phyloP scores from a whole-genome alignment of 78 protist genomes.

The Cavenderia fasciculata region DNA sequence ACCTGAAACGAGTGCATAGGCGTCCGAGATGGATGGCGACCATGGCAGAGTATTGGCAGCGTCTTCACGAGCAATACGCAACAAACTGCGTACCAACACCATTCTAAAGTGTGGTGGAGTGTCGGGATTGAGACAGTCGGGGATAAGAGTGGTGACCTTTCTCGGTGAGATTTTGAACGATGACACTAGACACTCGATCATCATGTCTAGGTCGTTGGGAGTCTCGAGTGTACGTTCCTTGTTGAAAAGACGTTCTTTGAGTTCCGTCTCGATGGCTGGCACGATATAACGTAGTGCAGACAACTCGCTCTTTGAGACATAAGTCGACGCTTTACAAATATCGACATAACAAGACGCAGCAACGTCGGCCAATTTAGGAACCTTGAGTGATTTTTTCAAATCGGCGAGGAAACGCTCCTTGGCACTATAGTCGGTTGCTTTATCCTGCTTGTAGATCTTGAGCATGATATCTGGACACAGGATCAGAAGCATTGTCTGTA shows the following conservation, averaged over 20 bases:
- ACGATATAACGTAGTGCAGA: constrained; percentile 80
- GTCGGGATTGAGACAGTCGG: background rate
- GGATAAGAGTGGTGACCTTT: background rate
- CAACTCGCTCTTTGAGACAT: constrained; percentile 68
- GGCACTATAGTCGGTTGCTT: background rate
- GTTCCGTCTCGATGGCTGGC: constrained; percentile 59
- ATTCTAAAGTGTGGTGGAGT: constrained; percentile 50
- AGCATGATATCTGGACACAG: constrained; percentile 80
- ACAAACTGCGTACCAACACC: constrained; percentile 43
- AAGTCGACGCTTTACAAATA: constrained; percentile 84
- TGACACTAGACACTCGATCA: constrained; percentile 53
- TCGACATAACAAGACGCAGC: constrained; percentile 79
- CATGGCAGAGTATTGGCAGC: constrained; percentile 32
- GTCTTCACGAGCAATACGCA: constrained; percentile 41
- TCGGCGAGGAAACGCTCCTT: constrained; percentile 58
- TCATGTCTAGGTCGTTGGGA: constrained; percentile 44
- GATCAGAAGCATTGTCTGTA: constrained; percentile 74
- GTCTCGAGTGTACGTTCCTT: constrained; percentile 18
- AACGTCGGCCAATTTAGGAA: constrained; percentile 43
- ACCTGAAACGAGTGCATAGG: constrained; percentile 27
- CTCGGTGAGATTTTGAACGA: constrained; percentile 40
- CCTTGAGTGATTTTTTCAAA: constrained; percentile 34
- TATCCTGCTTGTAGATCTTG: constrained; percentile 27
- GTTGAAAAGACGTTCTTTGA: constrained; percentile 45
- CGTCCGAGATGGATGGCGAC: constrained; percentile 61